Base-by-base conservation (phyloP, 768 basidiomycete genomes). In the Psilocybe subaeruginosa region DNA sequence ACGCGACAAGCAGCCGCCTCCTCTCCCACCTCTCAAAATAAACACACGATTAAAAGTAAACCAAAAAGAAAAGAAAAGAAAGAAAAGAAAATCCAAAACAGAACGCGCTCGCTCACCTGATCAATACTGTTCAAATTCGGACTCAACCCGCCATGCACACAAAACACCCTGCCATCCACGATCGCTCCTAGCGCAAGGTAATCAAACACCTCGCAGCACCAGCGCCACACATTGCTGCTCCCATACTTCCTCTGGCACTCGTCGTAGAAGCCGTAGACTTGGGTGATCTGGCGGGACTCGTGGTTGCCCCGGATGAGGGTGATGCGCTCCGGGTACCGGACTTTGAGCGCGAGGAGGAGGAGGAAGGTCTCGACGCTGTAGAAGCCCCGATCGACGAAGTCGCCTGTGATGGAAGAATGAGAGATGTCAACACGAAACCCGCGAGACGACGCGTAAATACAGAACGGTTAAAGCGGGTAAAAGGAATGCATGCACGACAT, bases 131-230 rank as follows among this genome's bases (percentile, higher is more conserved):
- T 86, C 57, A 97, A 78, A 74, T 89, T 91, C 8, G 97, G 96
- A 74, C 94, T 97, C 68, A 99, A 77, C 8, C 96, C 97, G 1
- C 97, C 97, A 77, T 99, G 97, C 51, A 99, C 95, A 75, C 97
- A 98, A 71, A 99, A 96, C 60, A 98, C 96, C 60, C 92, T 82
- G 6, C 95, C 97, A 72, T 99, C 97, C n/a, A 99, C 95, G 66
- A 99, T 88, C 16, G 97, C 97, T 11, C 91, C 95, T 43, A 99
- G 79, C 30, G 93, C 92, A 50, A 99, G 86, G 74, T 97, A 98
- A 73, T 99, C 97, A 68, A 99, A 99, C 8, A 99, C 95, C 70
- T 99, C 96, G 73, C 95, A 98, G 75, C 96, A 98, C 87, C 95
- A 97, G 65, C 97, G 78, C 96, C 97, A 98, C 58, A 99, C 97